Conservation (phyloP, 371 early-diverging fungal genomes). For the Blakeslea trispora region DNA sequence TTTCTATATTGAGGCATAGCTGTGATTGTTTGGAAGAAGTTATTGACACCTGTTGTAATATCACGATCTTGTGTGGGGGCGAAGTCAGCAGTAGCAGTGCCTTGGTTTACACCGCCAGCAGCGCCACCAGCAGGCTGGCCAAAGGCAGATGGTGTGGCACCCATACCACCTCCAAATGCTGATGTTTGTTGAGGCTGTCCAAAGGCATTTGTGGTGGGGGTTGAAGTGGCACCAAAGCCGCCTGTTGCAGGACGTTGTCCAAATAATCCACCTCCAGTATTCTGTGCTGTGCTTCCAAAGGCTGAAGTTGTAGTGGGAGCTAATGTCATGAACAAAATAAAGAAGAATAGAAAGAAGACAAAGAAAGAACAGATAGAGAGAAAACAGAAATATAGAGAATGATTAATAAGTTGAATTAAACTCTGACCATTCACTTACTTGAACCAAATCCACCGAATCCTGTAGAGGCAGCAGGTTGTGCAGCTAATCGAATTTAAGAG, state of each 20-base stretch:
- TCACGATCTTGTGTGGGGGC: constrained; percentile 70
- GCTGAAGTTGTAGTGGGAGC: constrained; percentile 41
- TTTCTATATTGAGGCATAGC: constrained; percentile 91
- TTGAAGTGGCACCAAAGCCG: constrained; percentile 26
- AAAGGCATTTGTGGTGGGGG: constrained; percentile 25
- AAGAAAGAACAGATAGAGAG: no score
- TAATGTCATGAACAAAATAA: constrained; percentile 1
- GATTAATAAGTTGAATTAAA: background rate
- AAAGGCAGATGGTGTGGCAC: constrained; percentile 45
- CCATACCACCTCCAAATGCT: constrained; percentile 39
- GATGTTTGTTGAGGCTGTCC: constrained; percentile 31
- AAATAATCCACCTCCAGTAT: constrained; percentile 50
- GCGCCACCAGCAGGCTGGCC: constrained; percentile 48
- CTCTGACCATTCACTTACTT: constrained; percentile 37
- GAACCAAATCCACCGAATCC: constrained; percentile 47
- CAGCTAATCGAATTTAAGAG: background rate
- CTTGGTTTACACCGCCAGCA: constrained; percentile 54
- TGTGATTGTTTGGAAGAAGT: constrained; percentile 75
- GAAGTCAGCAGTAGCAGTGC: constrained; percentile 83
- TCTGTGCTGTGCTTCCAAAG: constrained; percentile 48
- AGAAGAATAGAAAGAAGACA: no score
- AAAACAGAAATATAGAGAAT: constrained; percentile 1
- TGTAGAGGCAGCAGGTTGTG: constrained; percentile 29
- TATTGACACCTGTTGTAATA: constrained; percentile 54
- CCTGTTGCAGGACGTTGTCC: constrained; percentile 40